Conservation (phyloP, 1,139 yeast species). For the Debaryomycetaceae sp. region DNA sequence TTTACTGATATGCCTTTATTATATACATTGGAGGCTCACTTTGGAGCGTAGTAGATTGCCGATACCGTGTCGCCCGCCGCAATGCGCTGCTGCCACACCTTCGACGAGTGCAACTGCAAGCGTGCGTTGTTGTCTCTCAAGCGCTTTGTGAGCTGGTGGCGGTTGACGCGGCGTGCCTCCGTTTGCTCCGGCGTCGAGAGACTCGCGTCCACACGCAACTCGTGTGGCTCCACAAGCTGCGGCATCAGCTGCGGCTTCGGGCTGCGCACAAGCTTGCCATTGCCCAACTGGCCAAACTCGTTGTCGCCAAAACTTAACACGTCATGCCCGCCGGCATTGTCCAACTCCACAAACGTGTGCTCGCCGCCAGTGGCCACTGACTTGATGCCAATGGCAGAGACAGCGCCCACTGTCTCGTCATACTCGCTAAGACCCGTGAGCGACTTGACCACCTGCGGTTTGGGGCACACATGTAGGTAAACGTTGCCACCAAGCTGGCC, state of each 20-base stretch:
- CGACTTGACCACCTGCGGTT: constrained; percentile 59
- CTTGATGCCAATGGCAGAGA: constrained; percentile 43
- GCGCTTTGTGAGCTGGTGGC: constrained; percentile 24
- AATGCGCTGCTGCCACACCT: constrained; percentile 48
- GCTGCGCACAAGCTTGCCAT: constrained; percentile 63
- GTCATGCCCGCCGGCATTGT: constrained; percentile 47
- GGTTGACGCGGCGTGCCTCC: too few species aligned
- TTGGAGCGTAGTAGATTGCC: constrained; percentile 54
- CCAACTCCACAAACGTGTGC: constrained; percentile 61
- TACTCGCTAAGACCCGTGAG: constrained; percentile 42
- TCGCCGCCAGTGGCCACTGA: constrained; percentile 59
- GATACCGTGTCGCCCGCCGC: constrained; percentile 61
- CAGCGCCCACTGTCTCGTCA: constrained; percentile 26
- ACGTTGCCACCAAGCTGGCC: constrained; percentile 88
- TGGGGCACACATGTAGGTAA: constrained; percentile 67
- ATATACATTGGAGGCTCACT: too few species aligned
- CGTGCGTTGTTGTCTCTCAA: constrained; percentile 39
- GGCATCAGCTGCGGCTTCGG: constrained; percentile 56
- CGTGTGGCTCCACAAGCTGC: constrained; percentile 53
- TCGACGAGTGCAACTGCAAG: constrained; percentile 33
- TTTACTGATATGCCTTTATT: too few species aligned
- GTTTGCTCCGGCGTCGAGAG: too few species aligned
- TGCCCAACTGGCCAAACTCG: constrained; percentile 78
- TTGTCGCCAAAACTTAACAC: constrained; percentile 83
- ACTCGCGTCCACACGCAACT: constrained; percentile 15